Evolutionary conservation across 2,329 filamentous ascomycete species (phyloP).

Genomic region (Geosmithia flava): DNA sequence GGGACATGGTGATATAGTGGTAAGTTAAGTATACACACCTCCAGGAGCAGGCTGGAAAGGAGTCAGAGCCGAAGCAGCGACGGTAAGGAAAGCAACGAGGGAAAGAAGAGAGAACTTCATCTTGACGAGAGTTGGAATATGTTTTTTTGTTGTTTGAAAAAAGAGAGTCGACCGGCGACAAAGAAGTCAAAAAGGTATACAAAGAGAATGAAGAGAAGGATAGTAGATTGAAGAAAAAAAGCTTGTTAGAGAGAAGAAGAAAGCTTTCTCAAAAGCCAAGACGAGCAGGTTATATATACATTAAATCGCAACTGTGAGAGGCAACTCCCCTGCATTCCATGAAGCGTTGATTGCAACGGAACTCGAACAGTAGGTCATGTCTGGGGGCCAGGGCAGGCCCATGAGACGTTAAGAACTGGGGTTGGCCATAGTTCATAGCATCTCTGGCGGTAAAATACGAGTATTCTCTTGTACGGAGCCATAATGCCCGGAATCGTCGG

Average conservation of each 20-base stretch:
- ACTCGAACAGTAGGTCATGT: too few species aligned
- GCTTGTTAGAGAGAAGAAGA: neutral
- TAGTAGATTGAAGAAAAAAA: slow-evolving; percentile 10
- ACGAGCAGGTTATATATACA: too few species aligned
- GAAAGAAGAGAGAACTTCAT: slow-evolving; percentile 40
- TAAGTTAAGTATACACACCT: neutral
- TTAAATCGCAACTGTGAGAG: too few species aligned
- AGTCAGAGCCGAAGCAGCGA: slow-evolving; percentile 29
- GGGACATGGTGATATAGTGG: neutral
- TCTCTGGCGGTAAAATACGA: too few species aligned
- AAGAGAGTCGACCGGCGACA: slow-evolving; percentile 39
- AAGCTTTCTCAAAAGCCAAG: too few species aligned
- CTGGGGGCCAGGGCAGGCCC: too few species aligned
- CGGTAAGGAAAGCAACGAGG: slow-evolving; percentile 28
- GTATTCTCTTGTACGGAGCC: too few species aligned
- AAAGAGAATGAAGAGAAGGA: slow-evolving; percentile 3
- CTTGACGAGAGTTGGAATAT: slow-evolving; percentile 17
- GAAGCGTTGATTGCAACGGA: too few species aligned
- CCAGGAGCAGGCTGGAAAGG: slow-evolving; percentile 11
- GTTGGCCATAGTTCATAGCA: too few species aligned
- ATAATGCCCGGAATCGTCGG: neutral
- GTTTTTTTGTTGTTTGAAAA: slow-evolving; percentile 6
- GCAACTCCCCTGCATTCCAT: too few species aligned
- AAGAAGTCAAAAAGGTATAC: slow-evolving; percentile 14
- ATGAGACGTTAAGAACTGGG: too few species aligned